A percentile compares a stretch with the other conserved stretches of the same genome.
These are phyloP conservation scores for Lachnellula subtilissima DNA, from an alignment of 2,329 filamentous ascomycete species.

Conservation along the genomic window DNA sequence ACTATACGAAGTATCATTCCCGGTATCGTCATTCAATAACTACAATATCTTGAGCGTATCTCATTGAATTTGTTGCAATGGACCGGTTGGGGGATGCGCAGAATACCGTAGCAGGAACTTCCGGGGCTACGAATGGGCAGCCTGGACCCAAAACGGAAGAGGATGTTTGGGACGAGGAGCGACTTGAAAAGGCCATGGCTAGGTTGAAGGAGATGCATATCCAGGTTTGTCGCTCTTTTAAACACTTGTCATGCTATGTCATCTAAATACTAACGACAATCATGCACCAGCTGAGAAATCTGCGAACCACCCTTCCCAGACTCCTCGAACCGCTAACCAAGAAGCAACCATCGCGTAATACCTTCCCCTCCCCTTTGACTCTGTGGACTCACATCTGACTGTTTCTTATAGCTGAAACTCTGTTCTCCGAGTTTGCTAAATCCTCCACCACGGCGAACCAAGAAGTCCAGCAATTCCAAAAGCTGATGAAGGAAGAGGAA, in stretches of 20 bases:
- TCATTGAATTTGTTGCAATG: neutral
- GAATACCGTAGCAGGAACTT: neutral
- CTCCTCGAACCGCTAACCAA: slow-evolving; percentile 48
- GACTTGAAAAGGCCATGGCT: slow-evolving; percentile 29
- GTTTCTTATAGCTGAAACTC: slow-evolving; percentile 41
- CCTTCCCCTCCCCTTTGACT: neutral
- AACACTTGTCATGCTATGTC: neutral
- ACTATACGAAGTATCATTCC: no score
- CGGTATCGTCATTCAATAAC: no score
- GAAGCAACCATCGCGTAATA: slow-evolving; percentile 49
- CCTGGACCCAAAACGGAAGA: neutral
- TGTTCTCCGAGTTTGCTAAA: slow-evolving; percentile 45
- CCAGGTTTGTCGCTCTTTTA: slow-evolving; percentile 22
- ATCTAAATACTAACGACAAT: neutral
- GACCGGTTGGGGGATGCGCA: neutral
- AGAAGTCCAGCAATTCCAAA: slow-evolving; percentile 44
- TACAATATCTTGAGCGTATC: neutral
- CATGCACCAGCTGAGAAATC: slow-evolving; percentile 38
- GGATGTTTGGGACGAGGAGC: slow-evolving; percentile 31
- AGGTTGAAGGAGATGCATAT: slow-evolving; percentile 34
- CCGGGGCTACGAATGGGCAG: slow-evolving; percentile 1
- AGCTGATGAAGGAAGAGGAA: slow-evolving; percentile 26
- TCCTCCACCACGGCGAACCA: slow-evolving; percentile 43
- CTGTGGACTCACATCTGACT: neutral
- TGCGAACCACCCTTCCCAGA: slow-evolving; percentile 46